Evolutionary conservation across 805 yeast genomes (phyloP), one percentile per base, ranked within the genome.

Genomic region (Zygosaccharomyces bailii): DNA sequence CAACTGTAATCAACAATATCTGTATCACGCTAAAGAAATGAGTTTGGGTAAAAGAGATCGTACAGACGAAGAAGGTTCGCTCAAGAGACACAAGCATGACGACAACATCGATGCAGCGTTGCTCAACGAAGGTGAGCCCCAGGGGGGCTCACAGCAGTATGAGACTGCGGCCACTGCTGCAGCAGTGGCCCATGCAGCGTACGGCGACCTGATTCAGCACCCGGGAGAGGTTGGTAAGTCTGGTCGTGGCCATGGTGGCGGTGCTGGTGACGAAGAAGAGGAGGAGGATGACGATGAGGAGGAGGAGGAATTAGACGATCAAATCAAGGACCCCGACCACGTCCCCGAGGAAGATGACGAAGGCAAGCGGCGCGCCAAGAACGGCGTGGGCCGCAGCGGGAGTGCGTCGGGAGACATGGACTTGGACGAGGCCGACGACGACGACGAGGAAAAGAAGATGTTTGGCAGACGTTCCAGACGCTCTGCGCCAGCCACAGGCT

Each of bases 81-180:
- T 46, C 29, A 51, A 53, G 49, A 53, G 55, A 42, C 46, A 43
- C 36, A 51, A 44, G 36, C 52, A 47, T 37, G 56, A 50, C 32
- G 59, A 55, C 9, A 61, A 61, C 50, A 61, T 61, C 24, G 66
- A 61, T 41, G 61, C 61, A 20, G 65, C 59, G n/a, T 47, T 61
- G 33, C 40, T 61, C 39, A 51, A 51, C 50, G 45, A 43, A 21
- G 46, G 43, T 3, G 50, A 36, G 14, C 20, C 36, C 17, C 45
- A 35, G 33, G 49, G 39, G 20, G 42, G 34, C 21, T 24, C 32
- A 11, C 41, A 30, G 10, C 48, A 42, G 20, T 43, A 42, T 41
- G 50, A 45, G 25, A 46, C 50, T 8, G 44, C 43, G 30, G 49
- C 50, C 23, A 55, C 56, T 1, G 60, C 60, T 2, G 59, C 55